These are phyloP conservation scores for Trichoderma orchidacearum DNA, from an alignment of 495 filamentous ascomycete genomes.

Conservation along the genomic window DNA sequence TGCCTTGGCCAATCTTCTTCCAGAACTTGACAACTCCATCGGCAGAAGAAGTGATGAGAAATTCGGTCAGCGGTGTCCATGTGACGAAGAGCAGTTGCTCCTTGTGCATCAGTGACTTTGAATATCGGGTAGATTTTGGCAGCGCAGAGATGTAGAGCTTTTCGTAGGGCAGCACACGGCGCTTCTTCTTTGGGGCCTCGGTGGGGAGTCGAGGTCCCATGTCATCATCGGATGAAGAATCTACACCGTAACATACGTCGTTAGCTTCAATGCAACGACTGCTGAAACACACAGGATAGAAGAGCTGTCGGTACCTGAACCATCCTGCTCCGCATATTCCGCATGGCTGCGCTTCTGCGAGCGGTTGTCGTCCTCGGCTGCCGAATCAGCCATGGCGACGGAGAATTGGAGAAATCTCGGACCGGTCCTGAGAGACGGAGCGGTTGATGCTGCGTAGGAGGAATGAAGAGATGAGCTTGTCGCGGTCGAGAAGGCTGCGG, in stretches of 20 bases:
- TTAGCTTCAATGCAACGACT: constrained; percentile 1
- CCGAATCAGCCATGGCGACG: constrained; percentile 1
- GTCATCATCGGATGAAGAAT: constrained; percentile 80
- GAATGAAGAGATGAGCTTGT: background rate
- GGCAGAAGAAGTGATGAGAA: constrained; percentile 81
- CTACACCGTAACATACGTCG: constrained; percentile 17
- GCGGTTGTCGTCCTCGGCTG: constrained; percentile 15
- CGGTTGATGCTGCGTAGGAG: background rate
- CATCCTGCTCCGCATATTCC: constrained; percentile 23
- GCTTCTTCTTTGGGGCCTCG: constrained; percentile 65
- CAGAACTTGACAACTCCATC: constrained; percentile 98
- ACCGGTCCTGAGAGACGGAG: background rate
- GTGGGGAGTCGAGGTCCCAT: constrained; percentile 80
- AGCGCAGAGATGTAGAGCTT: constrained; percentile 89
- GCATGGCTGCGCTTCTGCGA: constrained; percentile 33
- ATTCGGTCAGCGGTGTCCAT: constrained; percentile 80
- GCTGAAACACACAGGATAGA: background rate
- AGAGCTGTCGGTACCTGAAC: constrained; percentile 20
- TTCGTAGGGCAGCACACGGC: constrained; percentile 80
- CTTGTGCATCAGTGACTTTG: constrained; percentile 96
- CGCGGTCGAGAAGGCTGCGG: background rate
- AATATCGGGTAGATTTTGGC: constrained; percentile 71
- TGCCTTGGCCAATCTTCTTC: constrained; percentile 85
- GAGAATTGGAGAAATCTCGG: constrained; percentile 2
- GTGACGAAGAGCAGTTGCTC: constrained; percentile 80